phyloP scores from a whole-genome alignment of 805 yeast species.

The Yamadazyma olivae region DNA sequence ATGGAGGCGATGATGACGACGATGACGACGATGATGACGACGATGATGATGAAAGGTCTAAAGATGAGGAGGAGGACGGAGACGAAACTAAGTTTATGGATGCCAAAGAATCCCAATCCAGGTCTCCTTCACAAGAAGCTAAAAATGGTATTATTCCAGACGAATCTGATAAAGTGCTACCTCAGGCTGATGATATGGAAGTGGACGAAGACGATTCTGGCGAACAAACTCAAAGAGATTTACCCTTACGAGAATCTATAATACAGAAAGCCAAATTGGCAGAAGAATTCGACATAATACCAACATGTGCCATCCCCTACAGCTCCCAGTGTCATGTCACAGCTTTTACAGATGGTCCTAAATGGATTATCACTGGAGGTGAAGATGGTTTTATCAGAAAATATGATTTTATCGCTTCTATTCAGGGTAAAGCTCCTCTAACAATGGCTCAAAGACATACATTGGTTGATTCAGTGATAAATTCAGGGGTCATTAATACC shows the following conservation, averaged over 20 bases:
- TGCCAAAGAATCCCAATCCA: conserved; percentile 8
- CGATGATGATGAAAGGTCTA: conserved; percentile 12
- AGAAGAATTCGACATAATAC: conserved; percentile 65
- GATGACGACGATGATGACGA: conserved; percentile 17
- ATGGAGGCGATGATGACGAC: conserved; percentile 16
- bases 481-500: conserved; percentile 77
- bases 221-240: not conserved
- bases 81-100: conserved; percentile 7
- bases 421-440: conserved; percentile 81
- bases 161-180: conserved; percentile 2
- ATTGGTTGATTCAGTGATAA: conserved; percentile 77
- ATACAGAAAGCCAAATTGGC: conserved; percentile 48
- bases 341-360: conserved; percentile 74
- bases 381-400: conserved; percentile 92
- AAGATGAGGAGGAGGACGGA: conserved; percentile 16
- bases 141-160: conserved; percentile 3
- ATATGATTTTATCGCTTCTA: conserved; percentile 80
- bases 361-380: conserved; percentile 91
- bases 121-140: too few species aligned
- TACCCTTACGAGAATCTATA: conserved; percentile 23
- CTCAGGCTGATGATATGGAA: conserved; percentile 1
- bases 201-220: conserved; percentile 2
- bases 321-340: conserved; percentile 74
- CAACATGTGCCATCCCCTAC: conserved; percentile 86
- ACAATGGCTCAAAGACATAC: conserved; percentile 92